phyloP scores from a whole-genome alignment of 2,329 filamentous ascomycete species.

The Fusarium penzigii region DNA sequence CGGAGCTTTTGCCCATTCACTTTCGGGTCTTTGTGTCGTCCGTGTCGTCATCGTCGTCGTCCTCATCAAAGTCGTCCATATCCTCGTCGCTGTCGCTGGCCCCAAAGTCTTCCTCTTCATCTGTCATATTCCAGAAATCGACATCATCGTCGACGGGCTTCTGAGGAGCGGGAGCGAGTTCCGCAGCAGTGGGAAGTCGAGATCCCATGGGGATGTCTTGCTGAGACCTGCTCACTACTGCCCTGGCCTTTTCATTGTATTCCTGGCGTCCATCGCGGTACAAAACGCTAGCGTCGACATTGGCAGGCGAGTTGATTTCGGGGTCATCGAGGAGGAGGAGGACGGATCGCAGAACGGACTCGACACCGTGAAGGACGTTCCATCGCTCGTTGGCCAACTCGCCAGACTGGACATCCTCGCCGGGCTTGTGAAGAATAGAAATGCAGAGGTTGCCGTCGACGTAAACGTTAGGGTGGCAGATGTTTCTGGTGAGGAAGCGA shows the following conservation, averaged over 20 bases:
- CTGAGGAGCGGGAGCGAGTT: conserved; percentile 62
- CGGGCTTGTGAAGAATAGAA: conserved; percentile 90
- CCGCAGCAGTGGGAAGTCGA: conserved; percentile 75
- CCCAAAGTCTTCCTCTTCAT: conserved; percentile 76
- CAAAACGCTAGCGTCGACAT: conserved; percentile 88
- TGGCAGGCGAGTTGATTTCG: conserved; percentile 90
- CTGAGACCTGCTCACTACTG: conserved; percentile 73
- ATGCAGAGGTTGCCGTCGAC: conserved; percentile 89
- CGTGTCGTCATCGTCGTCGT: conserved; percentile 55
- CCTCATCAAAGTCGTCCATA: conserved; percentile 60
- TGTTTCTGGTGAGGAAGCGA: conserved; percentile 71
- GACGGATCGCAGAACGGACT: conserved; percentile 91
- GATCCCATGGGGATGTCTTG: conserved; percentile 78
- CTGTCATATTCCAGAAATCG: conserved; percentile 80
- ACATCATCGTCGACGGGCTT: conserved; percentile 67
- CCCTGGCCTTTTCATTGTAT: conserved; percentile 71
- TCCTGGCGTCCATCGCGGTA: conserved; percentile 70
- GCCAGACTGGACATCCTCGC: conserved; percentile 90
- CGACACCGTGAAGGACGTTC: conserved; percentile 91
- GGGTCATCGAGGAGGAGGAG: conserved; percentile 90
- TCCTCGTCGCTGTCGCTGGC: conserved; percentile 70
- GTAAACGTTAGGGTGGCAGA: conserved; percentile 95
- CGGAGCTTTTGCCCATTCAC: conserved; percentile 13
- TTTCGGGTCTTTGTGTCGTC: conserved; percentile 43
- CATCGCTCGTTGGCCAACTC: conserved; percentile 89